phyloP scores from a whole-genome alignment of 2,329 filamentous ascomycete species.

The Pleurostoma richardsiae region DNA sequence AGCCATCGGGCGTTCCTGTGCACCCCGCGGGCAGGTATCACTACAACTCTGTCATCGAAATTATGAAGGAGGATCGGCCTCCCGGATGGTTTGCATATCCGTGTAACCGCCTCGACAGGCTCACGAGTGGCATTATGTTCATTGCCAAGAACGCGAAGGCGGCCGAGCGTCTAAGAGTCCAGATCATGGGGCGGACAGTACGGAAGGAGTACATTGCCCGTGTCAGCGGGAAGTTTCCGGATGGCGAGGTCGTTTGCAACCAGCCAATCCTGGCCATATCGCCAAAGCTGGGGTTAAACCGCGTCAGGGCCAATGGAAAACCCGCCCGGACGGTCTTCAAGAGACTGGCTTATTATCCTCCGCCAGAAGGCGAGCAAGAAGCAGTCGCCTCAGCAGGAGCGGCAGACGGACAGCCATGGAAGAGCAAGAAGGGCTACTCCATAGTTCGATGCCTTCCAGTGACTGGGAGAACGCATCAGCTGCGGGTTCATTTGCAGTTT shows the following conservation, averaged over 20 bases:
- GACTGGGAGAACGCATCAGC: slow-evolving; percentile 90
- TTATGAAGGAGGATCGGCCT: slow-evolving; percentile 73
- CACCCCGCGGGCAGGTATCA: slow-evolving; percentile 94
- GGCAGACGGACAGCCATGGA: slow-evolving; percentile 30
- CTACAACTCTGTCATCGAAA: slow-evolving; percentile 91
- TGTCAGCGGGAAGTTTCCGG: slow-evolving; percentile 86
- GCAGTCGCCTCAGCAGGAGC: slow-evolving; percentile 11
- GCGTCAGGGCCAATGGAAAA: slow-evolving; percentile 91
- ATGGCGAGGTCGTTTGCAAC: slow-evolving; percentile 86
- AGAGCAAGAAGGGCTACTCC: slow-evolving; percentile 74
- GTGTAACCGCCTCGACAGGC: slow-evolving; percentile 87
- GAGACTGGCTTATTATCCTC: slow-evolving; percentile 84
- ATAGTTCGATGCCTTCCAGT: slow-evolving; percentile 91
- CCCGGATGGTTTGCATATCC: slow-evolving; percentile 54
- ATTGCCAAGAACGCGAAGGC: slow-evolving; percentile 81
- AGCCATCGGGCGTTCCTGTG: slow-evolving; percentile 90
- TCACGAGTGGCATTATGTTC: slow-evolving; percentile 98
- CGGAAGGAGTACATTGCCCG: slow-evolving; percentile 94
- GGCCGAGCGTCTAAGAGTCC: slow-evolving; percentile 69
- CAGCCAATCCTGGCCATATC: slow-evolving; percentile 92
- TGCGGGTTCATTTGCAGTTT: slow-evolving; percentile 91
- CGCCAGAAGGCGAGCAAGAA: slow-evolving; percentile 21
- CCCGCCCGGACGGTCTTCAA: slow-evolving; percentile 87
- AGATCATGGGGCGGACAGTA: slow-evolving; percentile 76
- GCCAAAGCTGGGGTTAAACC: slow-evolving; percentile 89